Conservation (phyloP, 768 basidiomycete genomes). For the Tricholoma bakamatsutake region DNA sequence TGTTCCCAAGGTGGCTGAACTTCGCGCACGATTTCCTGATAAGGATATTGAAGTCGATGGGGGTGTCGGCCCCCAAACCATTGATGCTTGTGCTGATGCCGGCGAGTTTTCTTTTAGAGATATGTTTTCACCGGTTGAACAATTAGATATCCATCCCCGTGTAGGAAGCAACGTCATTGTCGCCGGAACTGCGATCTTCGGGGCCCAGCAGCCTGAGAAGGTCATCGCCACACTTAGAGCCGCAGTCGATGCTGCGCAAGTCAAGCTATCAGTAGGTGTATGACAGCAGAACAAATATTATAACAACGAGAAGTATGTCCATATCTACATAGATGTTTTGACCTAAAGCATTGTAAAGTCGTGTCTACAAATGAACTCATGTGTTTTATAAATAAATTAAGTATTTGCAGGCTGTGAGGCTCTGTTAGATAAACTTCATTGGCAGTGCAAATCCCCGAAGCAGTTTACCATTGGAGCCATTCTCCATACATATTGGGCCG, state of each 20-base stretch:
- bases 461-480: conserved; percentile 47
- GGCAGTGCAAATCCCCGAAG: background rate
- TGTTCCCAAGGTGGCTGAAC: conserved; percentile 87
- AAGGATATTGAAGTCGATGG: conserved; percentile 99
- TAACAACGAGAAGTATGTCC: background rate
- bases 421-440: background rate
- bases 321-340: background rate
- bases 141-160: background rate
- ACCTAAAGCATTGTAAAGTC: background rate
- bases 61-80: conserved; percentile 89
- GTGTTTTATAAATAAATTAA: background rate
- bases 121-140: background rate
- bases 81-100: conserved; percentile 83
- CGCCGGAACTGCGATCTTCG: conserved; percentile 94
- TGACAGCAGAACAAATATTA: background rate
- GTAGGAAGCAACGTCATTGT: conserved; percentile 97
- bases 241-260: conserved; percentile 64
- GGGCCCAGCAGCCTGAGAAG: conserved; percentile 66
- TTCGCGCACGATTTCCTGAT: conserved; percentile 83
- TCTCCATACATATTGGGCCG: conserved; percentile 96
- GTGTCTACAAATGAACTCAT: background rate
- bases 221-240: conserved; percentile 73
- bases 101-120: conserved; percentile 38
- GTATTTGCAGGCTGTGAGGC: background rate
- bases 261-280: conserved; percentile 19